Evolutionary conservation across 306 rosid genomes (phyloP), one percentile per base, ranked within the genome.

Genomic region (Lathyrus aphaca): DNA sequence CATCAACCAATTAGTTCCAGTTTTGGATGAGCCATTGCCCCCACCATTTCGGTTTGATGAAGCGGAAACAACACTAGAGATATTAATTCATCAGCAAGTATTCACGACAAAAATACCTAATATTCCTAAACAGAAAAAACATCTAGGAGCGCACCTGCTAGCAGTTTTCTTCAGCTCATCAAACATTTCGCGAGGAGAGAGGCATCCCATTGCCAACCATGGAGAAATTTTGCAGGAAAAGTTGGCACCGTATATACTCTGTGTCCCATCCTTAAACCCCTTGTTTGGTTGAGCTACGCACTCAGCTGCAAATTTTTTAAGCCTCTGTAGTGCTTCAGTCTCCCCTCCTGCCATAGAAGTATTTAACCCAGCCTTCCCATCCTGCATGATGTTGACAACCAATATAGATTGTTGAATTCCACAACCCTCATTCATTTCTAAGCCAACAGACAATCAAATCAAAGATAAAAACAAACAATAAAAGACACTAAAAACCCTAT

Each of bases 171-270:
- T 95, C 11, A 95, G 88, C 35, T 86, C 96, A 56, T 95, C 87
- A 57, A 79, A 89, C 96, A 95, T 86, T 8, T 83, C 59, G 40
- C 99, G 92, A 44, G 99, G 97, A 38, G 99, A 95, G 65, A 95
- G 83, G 74, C 99, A 95, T 54, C 99, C 99, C 97, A 83, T 84
- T 53, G 97, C 82, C 75, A 95, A 73, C 99, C 99, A 95, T 16
- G 99, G 97, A 65, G 99, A 95, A 69, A 95, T 87, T 81, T 95
- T 95, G 95, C 97, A 86, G 1, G 97, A 95, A 74, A 95, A 91
- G 73, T 86, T 95, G 67, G 99, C 99, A 66, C 97, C 97, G 65
- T 84, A 87, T 64, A 95, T 84, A 81, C 91, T 86, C 45, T 69
- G 91, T 48, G 74, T 73, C 11, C 96, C 95, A 57, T 82, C 81